Conservation (phyloP, 352 stramenopile species). For the Globisporangium polare region DNA sequence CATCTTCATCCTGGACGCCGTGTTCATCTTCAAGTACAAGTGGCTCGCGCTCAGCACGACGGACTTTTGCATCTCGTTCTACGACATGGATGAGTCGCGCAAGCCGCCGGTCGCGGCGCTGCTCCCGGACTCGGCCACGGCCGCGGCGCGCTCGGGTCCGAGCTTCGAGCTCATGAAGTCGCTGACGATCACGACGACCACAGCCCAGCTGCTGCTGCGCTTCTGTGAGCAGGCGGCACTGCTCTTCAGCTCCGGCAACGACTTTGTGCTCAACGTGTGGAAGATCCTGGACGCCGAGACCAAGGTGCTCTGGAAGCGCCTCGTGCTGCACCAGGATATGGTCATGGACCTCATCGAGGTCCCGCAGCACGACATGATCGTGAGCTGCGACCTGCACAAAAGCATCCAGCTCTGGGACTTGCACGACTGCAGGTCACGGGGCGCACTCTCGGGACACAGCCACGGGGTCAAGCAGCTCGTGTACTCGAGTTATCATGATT, state of each 20-base stretch:
- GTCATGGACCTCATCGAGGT: constrained; percentile 72
- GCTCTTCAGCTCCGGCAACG: constrained; percentile 60
- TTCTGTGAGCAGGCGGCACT: constrained; percentile 55
- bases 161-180: constrained; percentile 41
- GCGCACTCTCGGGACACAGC: constrained; percentile 52
- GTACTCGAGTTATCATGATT: constrained; percentile 67
- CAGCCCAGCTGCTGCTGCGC: constrained; percentile 53
- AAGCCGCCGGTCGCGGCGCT: constrained; percentile 17
- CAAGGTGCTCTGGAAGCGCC: constrained; percentile 53
- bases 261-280: constrained; percentile 72
- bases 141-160: constrained; percentile 13
- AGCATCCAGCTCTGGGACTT: constrained; percentile 81
- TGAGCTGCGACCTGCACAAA: constrained; percentile 70
- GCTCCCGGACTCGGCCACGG: constrained; percentile 12
- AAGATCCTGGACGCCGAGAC: constrained; percentile 50
- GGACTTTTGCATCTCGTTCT: constrained; percentile 83
- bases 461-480: constrained; percentile 74
- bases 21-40: constrained; percentile 55
- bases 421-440: constrained; percentile 57
- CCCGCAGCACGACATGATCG: constrained; percentile 65
- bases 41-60: constrained; percentile 69
- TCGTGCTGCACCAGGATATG: constrained; percentile 50
- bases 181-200: constrained; percentile 59
- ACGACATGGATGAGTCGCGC: constrained; percentile 59
- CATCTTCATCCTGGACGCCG: constrained; percentile 64